These are phyloP conservation scores for Aeschynomene evenia DNA, from an alignment of 306 rosid genomes.

Conservation along the genomic window DNA sequence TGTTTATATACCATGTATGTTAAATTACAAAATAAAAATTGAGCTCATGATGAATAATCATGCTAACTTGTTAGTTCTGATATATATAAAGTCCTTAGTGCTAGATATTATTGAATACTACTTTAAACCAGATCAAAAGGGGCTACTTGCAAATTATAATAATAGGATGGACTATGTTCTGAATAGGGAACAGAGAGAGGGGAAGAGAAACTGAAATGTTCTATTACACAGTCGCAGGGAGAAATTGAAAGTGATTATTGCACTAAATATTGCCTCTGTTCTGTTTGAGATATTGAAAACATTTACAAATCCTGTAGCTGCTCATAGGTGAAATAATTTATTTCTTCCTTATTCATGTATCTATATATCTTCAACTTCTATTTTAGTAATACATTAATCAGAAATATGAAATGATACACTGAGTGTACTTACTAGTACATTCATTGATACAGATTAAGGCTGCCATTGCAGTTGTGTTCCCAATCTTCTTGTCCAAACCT, in stretches of 20 bases:
- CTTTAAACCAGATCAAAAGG: too few species aligned
- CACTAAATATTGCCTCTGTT: conserved; percentile 67
- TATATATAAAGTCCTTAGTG: too few species aligned
- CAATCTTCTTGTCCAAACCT: conserved; percentile 67
- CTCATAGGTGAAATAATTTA: conserved; percentile 58
- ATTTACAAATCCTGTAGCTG: conserved; percentile 50
- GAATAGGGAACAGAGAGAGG: too few species aligned
- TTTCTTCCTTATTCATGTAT: conserved; percentile 7
- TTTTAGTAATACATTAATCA: conserved; percentile 2
- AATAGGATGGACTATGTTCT: too few species aligned
- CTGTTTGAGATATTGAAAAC: conserved; percentile 76
- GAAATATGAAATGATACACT: conserved; percentile 45
- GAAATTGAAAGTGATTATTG: conserved; percentile 71
- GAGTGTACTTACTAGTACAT: conserved; percentile 28
- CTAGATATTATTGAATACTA: too few species aligned
- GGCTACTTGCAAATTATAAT: too few species aligned
- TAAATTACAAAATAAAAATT: too few species aligned
- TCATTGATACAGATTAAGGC: conserved; percentile 67
- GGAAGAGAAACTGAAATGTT: too few species aligned
- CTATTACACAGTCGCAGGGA: conserved; percentile 50
- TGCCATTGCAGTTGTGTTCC: conserved; percentile 66
- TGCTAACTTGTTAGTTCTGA: too few species aligned
- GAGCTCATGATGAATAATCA: too few species aligned
- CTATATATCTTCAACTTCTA: conserved; percentile 15
- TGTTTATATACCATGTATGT: too few species aligned